phyloP scores from a whole-genome alignment of 129 eudicot genomes.

The Artemisia tridentata region DNA sequence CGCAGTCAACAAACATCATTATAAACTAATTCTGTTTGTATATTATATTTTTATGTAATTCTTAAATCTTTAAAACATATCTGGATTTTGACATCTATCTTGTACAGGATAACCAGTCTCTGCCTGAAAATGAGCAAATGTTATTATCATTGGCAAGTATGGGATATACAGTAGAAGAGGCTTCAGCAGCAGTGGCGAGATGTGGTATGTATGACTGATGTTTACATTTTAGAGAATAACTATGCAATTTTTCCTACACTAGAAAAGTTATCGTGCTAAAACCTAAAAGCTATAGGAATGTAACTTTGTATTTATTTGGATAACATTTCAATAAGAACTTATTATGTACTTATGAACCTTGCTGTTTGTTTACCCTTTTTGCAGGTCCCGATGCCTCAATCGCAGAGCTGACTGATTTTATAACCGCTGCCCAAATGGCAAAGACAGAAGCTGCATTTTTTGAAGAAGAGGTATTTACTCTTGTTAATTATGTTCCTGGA shows the following conservation, averaged over 20 bases:
- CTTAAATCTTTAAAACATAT: neutral
- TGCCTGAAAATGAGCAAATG: constrained; percentile 36
- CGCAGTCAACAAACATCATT: no score
- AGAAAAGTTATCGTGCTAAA: neutral
- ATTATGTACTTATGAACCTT: neutral
- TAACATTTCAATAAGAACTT: no score
- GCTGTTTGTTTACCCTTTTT: neutral
- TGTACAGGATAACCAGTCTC: constrained; percentile 47
- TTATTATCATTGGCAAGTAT: constrained; percentile 44
- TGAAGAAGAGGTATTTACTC: constrained; percentile 41
- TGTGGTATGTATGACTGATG: constrained; percentile 45
- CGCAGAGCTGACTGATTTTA: constrained; percentile 53
- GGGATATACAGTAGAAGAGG: constrained; percentile 69
- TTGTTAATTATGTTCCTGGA: neutral
- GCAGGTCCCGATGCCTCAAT: constrained; percentile 66
- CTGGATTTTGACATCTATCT: constrained; percentile 6
- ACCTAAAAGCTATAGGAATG: neutral
- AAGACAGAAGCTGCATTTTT: constrained; percentile 43
- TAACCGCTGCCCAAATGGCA: constrained; percentile 73
- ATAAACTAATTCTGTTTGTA: neutral
- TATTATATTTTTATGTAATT: neutral
- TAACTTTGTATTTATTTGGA: neutral
- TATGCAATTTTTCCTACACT: neutral
- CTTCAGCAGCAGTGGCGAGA: constrained; percentile 68
- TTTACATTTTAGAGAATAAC: neutral